Evolutionary conservation across 345 rosid species (phyloP), one percentile per base, ranked within the genome.

Genomic region (Ceriops tagal): DNA sequence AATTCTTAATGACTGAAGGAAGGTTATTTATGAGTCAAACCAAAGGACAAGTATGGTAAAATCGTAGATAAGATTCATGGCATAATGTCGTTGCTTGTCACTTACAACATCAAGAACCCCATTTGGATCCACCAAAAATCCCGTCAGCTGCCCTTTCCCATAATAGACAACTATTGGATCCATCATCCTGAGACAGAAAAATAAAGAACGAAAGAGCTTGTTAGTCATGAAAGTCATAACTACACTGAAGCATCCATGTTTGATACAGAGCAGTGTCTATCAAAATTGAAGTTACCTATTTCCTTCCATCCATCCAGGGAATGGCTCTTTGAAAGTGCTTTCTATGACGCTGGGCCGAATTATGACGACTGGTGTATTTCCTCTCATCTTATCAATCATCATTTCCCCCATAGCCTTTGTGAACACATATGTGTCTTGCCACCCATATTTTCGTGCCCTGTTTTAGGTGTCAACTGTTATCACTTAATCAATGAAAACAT

Each of bases 291-390:
- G 8, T 7, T 71, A 87, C 99, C 99, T 87, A 63, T 88, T 92
- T 75, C 99, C 98, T 82, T 95, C 98, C 96, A 95, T 89, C 99
- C 99, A 95, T 64, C 99, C 98, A 0, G 98, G 93, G 75, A 95
- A 92, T 24, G 99, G 98, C 35, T 95, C 99, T 75, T 78, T 85
- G 80, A 69, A 86, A 62, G 99, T 92, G 80, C 99, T 92, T 68
- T 91, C 97, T 16, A 95, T 86, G 34, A 90, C 93, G 59, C 96
- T 92, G 6, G 97, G 97, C 26, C 99, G 77, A 28, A 95, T 80
- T 27, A 95, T 85, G 62, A 88, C 89, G 0, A 92, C 89, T 0
- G 99, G 98, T 31, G 87, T 83, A 21, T 95, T 85, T 52, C 89
- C 99, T 79, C 97, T 69, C 82, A 81, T 78, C 68, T 72, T 82